A percentile compares a stretch with the other conserved stretches of the same genome.
phyloP scores from a whole-genome alignment of 164 flowering plant species.

The Aristolochia contorta region DNA sequence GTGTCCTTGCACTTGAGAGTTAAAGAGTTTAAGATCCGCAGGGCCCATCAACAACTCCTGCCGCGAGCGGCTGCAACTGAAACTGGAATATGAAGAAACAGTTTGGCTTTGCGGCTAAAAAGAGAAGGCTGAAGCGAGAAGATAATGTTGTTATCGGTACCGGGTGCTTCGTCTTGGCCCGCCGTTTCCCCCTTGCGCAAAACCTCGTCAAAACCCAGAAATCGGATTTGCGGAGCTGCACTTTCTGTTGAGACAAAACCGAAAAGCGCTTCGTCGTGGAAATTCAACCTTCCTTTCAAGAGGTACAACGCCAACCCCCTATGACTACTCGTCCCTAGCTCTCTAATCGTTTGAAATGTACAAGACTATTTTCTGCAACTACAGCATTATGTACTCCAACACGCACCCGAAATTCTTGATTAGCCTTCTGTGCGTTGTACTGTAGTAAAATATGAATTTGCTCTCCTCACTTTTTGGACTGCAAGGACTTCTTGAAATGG shows the following conservation, averaged over 20 bases:
- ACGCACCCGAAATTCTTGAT: neutral
- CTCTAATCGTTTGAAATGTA: neutral
- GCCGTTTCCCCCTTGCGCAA: constrained; percentile 4
- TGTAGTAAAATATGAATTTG: neutral
- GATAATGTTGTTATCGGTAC: constrained; percentile 1
- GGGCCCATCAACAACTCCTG: too few relatives aligned
- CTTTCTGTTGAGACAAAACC: constrained; percentile 17
- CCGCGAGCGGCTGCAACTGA: too few relatives aligned
- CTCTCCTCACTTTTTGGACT: neutral
- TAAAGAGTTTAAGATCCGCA: too few relatives aligned
- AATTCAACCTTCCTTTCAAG: constrained; percentile 14
- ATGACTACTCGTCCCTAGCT: too few relatives aligned
- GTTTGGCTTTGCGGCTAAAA: neutral
- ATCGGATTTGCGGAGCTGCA: constrained; percentile 18
- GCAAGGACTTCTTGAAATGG: too few relatives aligned
- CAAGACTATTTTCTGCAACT: neutral
- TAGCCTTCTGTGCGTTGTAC: neutral
- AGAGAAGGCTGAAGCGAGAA: neutral
- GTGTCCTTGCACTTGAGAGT: too few relatives aligned
- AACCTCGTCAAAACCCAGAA: constrained; percentile 6
- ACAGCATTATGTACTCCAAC: neutral
- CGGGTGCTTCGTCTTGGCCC: constrained; percentile 1
- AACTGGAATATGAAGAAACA: too few relatives aligned
- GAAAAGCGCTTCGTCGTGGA: constrained; percentile 3
- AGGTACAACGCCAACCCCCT: constrained; percentile 5